These are phyloP conservation scores for Nitzschia palea DNA, from an alignment of 108 stramenopile species.

Conservation along the genomic window DNA sequence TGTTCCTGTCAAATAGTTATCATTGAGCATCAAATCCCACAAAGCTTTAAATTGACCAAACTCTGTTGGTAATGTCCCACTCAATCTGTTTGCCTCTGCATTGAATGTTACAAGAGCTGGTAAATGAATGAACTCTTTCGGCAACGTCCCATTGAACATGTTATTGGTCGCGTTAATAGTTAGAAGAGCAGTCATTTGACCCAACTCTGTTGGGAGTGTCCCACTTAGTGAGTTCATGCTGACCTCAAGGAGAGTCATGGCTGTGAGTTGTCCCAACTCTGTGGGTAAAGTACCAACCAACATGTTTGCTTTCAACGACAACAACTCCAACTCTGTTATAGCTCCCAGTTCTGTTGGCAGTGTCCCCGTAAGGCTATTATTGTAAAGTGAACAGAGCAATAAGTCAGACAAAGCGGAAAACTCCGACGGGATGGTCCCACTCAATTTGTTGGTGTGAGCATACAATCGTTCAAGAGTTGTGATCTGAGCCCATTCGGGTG, in stretches of 20 bases:
- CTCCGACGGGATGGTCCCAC: slow-evolving; percentile 26
- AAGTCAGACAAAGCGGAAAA: slow-evolving; percentile 32
- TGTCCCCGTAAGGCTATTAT: slow-evolving; percentile 45
- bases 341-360: slow-evolving; percentile 49
- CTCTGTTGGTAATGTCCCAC: slow-evolving; percentile 59
- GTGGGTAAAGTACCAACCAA: slow-evolving; percentile 45
- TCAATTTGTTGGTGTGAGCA: slow-evolving; percentile 19
- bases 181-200: slow-evolving; percentile 15
- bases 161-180: slow-evolving; percentile 30
- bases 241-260: slow-evolving; percentile 24
- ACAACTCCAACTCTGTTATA: slow-evolving; percentile 18
- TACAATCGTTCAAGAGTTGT: slow-evolving; percentile 42
- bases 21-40: slow-evolving; percentile 51
- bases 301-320: slow-evolving; percentile 37
- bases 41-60: slow-evolving; percentile 37
- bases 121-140: slow-evolving; percentile 54
- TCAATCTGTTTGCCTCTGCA: slow-evolving; percentile 59
- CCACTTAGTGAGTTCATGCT: slow-evolving; percentile 29
- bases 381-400: slow-evolving; percentile 29
- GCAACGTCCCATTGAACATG: slow-evolving; percentile 45
- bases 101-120: slow-evolving; percentile 46
- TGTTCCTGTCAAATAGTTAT: slow-evolving; percentile 55
- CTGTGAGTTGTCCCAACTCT: slow-evolving; percentile 22
- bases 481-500: slow-evolving; percentile 48
- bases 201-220: slow-evolving; percentile 28